Evolutionary conservation across 2,329 filamentous ascomycete species (phyloP), one percentile per base, ranked within the genome.

Genomic region (Botrytis elliptica): DNA sequence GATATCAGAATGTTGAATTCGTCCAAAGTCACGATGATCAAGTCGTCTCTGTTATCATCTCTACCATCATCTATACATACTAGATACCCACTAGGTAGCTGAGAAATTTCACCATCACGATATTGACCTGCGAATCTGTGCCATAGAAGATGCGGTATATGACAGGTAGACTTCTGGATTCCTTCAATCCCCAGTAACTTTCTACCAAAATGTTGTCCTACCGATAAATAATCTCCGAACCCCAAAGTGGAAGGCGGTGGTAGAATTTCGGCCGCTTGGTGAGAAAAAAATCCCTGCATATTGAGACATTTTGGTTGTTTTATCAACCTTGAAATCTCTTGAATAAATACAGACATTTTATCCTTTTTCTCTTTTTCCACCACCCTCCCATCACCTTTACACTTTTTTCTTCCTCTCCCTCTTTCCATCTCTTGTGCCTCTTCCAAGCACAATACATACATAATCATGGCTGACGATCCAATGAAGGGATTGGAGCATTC

Each of bases 401-500:
- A 6, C 62, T 67, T 59, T 57, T 68, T 70, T 36, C 38, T 60
- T 46, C 65, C 67, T 25, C 33, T 74, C 49, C 29, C 33, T 69
- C 29, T 63, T 72, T n/a, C 63, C 57, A 71, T 38, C 44, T 49
- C n/a, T 72, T 62, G 29, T 40, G 22, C 22, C 22, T 33, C 38
- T 10, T 36, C 25, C 22, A 62, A 52, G 38, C 42, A 66, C 52
- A 70, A 60, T 52, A 42, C 73, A 76, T 75, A 75, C 72, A 76
- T 75, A 75, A 80, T 76, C 75, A 81, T 81, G 80, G 88, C 88
- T 67, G 89, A 91, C 85, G 83, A 87, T 82, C 85, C 86, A 84
- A 78, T 81, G 78, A 79, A 79, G 74, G 79, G 79, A 77, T 79
- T 81, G 80, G 80, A 80, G 65, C 80, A 80, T 74, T 96, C 95